Evolutionary conservation across 441 rosid species (phyloP), one percentile per base, ranked within the genome.

Genomic region (Mallotus repandus): DNA sequence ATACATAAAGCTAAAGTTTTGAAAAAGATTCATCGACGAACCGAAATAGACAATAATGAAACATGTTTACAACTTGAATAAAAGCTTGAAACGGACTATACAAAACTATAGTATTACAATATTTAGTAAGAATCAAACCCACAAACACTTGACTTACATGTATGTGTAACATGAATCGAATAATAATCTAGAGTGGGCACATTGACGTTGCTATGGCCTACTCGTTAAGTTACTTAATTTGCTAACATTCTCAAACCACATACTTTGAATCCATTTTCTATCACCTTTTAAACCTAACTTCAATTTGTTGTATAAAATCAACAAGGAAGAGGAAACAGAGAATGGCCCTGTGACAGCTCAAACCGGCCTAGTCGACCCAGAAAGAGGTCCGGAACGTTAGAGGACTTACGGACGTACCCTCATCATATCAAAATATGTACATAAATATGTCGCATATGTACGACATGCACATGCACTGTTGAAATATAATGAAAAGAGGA

Each of bases 371-470:
- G 41, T 38, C 41, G 41, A 38, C 41, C 41, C 41, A 38, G 41
- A 38, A 38, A 38, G 41, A 4, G 41, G 41, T 4, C 41, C 41
- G 7, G 41, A 4, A 38, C 41, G 41, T 21, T 50, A 45, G 38
- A 68, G 77, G 71, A 22, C 74, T 80, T 64, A 76, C 79, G 79
- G 73, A 72, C 46, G 80, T 75, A 77, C 80, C 74, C 74, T 35
- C 8, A 50, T 19, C 70, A 15, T 10, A 13, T 18, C 59, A 59
- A 52, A 55, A 5, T 38, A 38, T 4, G 41, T 38, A 38, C 7
- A 38, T 38, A 38, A 38, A 38, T 38, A 38, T 38, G 7, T 4
- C n/a, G n/a, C n/a, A 38, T 38, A 38, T 38, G 41, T 38, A 38
- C 41, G 41, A 38, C 10, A 2, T 59, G 78, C 81, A 75, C 76